Evolutionary conservation across 495 filamentous ascomycete species (phyloP), one percentile per base, ranked within the genome.

Genomic region (Penicillium cataractarum): DNA sequence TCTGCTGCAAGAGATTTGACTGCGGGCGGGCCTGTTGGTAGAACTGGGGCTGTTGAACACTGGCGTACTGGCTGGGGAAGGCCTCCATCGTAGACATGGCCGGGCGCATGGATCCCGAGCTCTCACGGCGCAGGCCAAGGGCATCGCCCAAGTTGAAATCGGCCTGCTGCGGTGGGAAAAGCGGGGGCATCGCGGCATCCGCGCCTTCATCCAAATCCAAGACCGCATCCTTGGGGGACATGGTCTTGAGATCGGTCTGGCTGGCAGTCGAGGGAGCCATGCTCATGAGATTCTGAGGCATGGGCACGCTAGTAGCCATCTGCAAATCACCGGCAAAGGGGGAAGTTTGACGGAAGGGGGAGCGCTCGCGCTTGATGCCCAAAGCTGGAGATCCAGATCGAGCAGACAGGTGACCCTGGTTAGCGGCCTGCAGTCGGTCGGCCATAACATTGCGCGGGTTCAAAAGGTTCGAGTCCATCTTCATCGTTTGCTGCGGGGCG

Each of bases 141-240:
- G 71, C 60, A 61, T 80, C 76, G 6, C 76, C 77, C 49, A 80
- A 32, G 44, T 78, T 77, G 58, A 80, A 77, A 55, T 82, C 78
- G 52, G 60, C 55, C 53, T 75, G 75, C 42, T 70, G 83, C 65
- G 72, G 71, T 72, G 90, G 86, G 75, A 93, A 93, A 32, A 96
- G 75, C 19, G 73, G 55, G 37, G 91, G 86, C 65, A 89, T 83
- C 59, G 84, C 83, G 7, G 84, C 77, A 56, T 90, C 89, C 0
- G 89, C 89, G 8, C 83, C 75, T 46, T 93, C 90, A 58, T 89
- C 82, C 72, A 92, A 97, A 27, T 97, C 94, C 61, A 96, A 79
- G 61, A 94, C 72, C 5, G 93, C 92, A 69, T 98, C 95, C 80
- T 97, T 96, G 32, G 95, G 95, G 15, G 95, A 99, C 55, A 99